phyloP scores from a whole-genome alignment of 2,329 filamentous ascomycete species.

The Furcasterigmium furcatum region DNA sequence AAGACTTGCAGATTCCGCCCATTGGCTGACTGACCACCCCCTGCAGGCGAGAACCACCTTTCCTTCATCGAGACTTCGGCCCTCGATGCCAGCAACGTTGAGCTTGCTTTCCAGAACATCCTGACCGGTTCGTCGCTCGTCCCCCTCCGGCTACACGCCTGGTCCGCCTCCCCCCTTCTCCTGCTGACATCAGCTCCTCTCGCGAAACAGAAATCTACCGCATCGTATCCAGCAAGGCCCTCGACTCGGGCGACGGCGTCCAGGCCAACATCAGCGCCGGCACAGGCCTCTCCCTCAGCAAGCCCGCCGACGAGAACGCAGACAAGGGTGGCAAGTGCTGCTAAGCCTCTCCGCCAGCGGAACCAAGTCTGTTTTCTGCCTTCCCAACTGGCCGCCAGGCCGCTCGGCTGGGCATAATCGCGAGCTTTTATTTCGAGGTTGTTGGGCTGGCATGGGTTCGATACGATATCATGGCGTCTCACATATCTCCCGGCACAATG shows the following conservation, averaged over 20 bases:
- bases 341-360: constrained; percentile 50
- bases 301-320: constrained; percentile 72
- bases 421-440: constrained; percentile 9
- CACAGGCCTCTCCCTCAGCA: constrained; percentile 82
- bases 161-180: constrained; percentile 6
- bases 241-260: constrained; percentile 82
- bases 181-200: constrained; percentile 5
- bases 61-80: constrained; percentile 99
- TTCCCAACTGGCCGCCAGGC: neutral
- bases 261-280: constrained; percentile 78
- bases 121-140: constrained; percentile 77
- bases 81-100: constrained; percentile 97
- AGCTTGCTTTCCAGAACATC: constrained; percentile 99
- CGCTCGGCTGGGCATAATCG: constrained; percentile 3
- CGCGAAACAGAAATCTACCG: constrained; percentile 84
- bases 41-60: constrained; percentile 87
- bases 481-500: constrained; percentile 24
- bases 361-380: neutral
- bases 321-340: constrained; percentile 81
- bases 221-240: constrained; percentile 96
- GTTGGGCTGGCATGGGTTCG: constrained; percentile 13
- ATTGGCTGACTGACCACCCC: constrained; percentile 2
- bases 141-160: neutral
- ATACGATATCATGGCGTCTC: constrained; percentile 24
- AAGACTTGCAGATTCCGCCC: constrained; percentile 4